Evolutionary conservation across 1,139 yeast genomes (phyloP).

Genomic region (Hemisphaericaspora xylanilytica): DNA sequence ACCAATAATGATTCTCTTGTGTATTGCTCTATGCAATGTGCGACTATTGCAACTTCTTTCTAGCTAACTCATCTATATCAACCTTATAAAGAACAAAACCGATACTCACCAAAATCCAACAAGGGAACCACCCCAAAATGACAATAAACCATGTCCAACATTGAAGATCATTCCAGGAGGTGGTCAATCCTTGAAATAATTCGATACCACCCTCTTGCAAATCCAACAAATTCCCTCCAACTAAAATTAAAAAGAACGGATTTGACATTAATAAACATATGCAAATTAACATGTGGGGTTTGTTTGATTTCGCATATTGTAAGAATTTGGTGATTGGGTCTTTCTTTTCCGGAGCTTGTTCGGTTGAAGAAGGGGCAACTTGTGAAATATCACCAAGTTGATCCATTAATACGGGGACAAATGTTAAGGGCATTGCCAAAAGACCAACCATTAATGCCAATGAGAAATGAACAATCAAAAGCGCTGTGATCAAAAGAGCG

Average conservation of each 20-base stretch:
- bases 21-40: no score
- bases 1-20: no score
- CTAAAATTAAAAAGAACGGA: constrained; percentile 48
- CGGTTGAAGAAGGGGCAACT: neutral
- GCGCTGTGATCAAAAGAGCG: constrained; percentile 68
- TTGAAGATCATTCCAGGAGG: constrained; percentile 68
- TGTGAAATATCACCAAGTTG: constrained; percentile 1
- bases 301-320: constrained; percentile 13
- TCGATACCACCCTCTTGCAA: constrained; percentile 22
- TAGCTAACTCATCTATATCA: constrained; percentile 4
- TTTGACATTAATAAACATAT: constrained; percentile 47
- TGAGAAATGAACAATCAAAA: constrained; percentile 81
- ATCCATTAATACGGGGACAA: constrained; percentile 48
- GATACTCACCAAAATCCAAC: constrained; percentile 60
- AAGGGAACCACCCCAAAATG: constrained; percentile 76
- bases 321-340: constrained; percentile 14
- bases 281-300: constrained; percentile 27
- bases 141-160: constrained; percentile 88
- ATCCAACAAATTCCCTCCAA: constrained; percentile 30
- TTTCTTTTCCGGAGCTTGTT: neutral
- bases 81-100: constrained; percentile 16
- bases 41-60: constrained; percentile 3
- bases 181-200: constrained; percentile 49
- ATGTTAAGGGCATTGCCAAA: constrained; percentile 67
- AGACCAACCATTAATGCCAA: constrained; percentile 71